phyloP scores from a whole-genome alignment of 306 rosid species.

The Acacia acuminata region DNA sequence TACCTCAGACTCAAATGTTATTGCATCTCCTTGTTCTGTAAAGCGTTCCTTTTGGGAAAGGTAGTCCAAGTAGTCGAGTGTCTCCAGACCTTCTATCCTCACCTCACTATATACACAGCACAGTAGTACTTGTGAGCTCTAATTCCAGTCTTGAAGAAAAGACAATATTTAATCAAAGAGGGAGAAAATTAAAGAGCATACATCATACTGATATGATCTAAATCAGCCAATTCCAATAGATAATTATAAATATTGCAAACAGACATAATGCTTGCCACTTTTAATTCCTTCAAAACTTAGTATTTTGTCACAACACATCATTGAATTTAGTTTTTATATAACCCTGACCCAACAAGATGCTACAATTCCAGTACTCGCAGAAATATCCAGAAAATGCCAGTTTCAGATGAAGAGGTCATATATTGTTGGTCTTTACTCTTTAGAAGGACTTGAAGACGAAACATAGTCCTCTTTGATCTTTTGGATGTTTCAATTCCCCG shows the following conservation, averaged over 20 bases:
- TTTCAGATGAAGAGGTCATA: background rate
- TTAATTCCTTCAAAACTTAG: background rate
- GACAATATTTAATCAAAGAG: background rate
- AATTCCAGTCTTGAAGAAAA: conserved; percentile 15
- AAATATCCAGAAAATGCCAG: background rate
- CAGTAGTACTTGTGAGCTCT: conserved; percentile 26
- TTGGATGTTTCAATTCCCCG: background rate
- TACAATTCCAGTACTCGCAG: background rate
- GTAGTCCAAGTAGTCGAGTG: conserved; percentile 85
- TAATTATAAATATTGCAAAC: conserved; percentile 10
- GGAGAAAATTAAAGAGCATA: background rate
- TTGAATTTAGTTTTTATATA: background rate
- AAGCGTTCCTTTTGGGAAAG: conserved; percentile 79
- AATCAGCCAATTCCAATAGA: background rate
- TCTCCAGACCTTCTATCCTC: conserved; percentile 93
- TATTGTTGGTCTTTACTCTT: background rate
- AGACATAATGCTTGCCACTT: background rate
- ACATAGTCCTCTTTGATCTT: no score
- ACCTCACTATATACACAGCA: conserved; percentile 64
- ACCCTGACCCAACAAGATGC: background rate
- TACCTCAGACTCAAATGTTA: conserved; percentile 94
- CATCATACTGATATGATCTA: background rate
- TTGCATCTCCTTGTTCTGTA: conserved; percentile 94
- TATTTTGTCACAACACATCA: background rate
- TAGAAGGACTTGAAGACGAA: background rate